These are phyloP conservation scores for Heliosperma pusillum DNA, from an alignment of 148 eudicot species.

Conservation along the genomic window DNA sequence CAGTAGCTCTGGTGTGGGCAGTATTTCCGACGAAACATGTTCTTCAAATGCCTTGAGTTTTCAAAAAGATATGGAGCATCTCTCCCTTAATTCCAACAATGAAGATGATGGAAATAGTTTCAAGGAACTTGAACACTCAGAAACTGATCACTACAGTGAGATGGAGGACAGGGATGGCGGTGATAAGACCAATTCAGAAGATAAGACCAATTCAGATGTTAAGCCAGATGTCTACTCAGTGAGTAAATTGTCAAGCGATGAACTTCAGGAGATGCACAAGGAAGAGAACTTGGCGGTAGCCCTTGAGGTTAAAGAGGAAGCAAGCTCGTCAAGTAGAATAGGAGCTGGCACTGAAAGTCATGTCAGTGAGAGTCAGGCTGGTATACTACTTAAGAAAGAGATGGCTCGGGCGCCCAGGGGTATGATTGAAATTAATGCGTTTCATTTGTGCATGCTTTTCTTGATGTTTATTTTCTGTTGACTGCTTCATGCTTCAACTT, in stretches of 20 bases:
- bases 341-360: constrained; percentile 41
- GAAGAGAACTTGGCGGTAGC: constrained; percentile 36
- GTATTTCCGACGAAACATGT: constrained; percentile 42
- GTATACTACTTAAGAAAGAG: constrained; percentile 35
- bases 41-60: constrained; percentile 44
- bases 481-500: constrained; percentile 2
- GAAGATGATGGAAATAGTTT: constrained; percentile 31
- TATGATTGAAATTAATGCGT: constrained; percentile 30
- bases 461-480: not conserved
- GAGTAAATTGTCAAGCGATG: constrained; percentile 24
- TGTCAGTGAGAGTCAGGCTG: constrained; percentile 37
- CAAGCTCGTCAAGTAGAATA: constrained; percentile 35
- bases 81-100: constrained; percentile 29
- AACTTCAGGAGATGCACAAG: constrained; percentile 26
- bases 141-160: constrained; percentile 26
- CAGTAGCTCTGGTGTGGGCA: constrained; percentile 52
- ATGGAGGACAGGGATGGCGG: constrained; percentile 29
- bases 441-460: not conserved
- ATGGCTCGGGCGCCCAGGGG: constrained; percentile 48
- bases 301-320: constrained; percentile 34
- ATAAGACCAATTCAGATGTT: constrained; percentile 27
- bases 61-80: constrained; percentile 37
- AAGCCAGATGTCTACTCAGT: constrained; percentile 28
- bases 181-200: constrained; percentile 17
- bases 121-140: constrained; percentile 26